Percentiles rank a stretch among this genome's conserved stretches.
These are phyloP conservation scores for Aspergillus glaucus DNA, from an alignment of 2,329 filamentous ascomycete species.

Conservation along the genomic window DNA sequence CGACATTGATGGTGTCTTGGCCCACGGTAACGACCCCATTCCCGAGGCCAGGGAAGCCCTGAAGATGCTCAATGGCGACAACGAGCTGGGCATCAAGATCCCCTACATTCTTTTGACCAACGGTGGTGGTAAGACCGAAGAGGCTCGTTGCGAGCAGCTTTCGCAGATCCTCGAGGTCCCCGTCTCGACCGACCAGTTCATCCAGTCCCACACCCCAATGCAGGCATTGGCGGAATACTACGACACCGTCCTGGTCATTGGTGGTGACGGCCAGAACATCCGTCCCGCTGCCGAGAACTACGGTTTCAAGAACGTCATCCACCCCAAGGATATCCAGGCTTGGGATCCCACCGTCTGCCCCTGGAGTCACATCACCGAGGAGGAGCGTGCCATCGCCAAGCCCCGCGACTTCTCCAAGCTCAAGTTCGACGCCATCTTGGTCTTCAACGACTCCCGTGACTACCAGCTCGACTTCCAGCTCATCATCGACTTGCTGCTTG, in stretches of 20 bases:
- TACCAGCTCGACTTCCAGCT: conserved; percentile 71
- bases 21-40: conserved; percentile 65
- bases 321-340: conserved; percentile 67
- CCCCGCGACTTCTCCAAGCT: conserved; percentile 66
- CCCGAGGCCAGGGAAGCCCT: conserved; percentile 60
- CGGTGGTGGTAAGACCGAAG: conserved; percentile 65
- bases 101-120: conserved; percentile 69
- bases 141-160: conserved; percentile 59
- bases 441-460: conserved; percentile 68
- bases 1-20: conserved; percentile 62
- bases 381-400: conserved; percentile 60
- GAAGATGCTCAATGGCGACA: conserved; percentile 67
- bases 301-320: conserved; percentile 66
- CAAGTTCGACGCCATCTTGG: conserved; percentile 68
- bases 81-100: conserved; percentile 74
- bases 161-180: conserved; percentile 59
- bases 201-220: conserved; percentile 73
- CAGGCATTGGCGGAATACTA: conserved; percentile 70
- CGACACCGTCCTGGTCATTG: conserved; percentile 67
- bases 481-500: conserved; percentile 65
- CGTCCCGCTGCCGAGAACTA: conserved; percentile 67
- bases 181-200: conserved; percentile 66
- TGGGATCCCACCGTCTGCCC: conserved; percentile 64
- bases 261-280: conserved; percentile 69
- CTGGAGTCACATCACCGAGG: conserved; percentile 61